These are phyloP conservation scores for Aphanomyces astaci DNA, from an alignment of 352 stramenopile species.

Conservation along the genomic window DNA sequence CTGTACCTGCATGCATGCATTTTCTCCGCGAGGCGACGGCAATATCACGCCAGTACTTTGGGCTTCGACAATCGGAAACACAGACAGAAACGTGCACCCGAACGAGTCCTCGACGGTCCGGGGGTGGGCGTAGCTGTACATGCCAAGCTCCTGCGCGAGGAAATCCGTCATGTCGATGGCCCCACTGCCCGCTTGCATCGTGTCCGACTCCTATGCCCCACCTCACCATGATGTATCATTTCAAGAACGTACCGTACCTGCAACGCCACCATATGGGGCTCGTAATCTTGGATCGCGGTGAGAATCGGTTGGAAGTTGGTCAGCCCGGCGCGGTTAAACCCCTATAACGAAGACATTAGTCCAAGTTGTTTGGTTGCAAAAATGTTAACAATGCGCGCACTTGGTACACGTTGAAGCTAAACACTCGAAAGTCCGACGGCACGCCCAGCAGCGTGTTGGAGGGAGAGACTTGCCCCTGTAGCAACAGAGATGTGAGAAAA, in stretches of 20 bases:
- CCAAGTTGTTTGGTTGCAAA: neutral
- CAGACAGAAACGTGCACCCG: slow-evolving; percentile 10
- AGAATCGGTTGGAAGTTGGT: slow-evolving; percentile 15
- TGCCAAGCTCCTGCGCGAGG: neutral
- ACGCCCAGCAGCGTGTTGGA: neutral
- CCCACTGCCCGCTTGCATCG: slow-evolving; percentile 17
- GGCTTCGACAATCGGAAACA: neutral
- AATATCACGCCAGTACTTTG: neutral
- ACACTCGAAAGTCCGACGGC: slow-evolving; percentile 8
- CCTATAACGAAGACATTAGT: slow-evolving; percentile 5
- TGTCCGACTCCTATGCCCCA: slow-evolving; percentile 12
- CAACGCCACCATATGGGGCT: slow-evolving; percentile 12
- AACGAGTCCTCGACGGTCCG: slow-evolving; percentile 15
- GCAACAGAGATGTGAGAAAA: too few relatives aligned
- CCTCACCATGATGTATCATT: neutral
- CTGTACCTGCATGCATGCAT: slow-evolving; percentile 21
- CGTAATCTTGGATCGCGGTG: neutral
- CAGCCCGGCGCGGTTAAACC: slow-evolving; percentile 14
- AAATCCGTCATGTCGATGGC: slow-evolving; percentile 14
- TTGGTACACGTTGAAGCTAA: slow-evolving; percentile 24
- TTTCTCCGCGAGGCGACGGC: slow-evolving; percentile 9
- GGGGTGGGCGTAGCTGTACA: slow-evolving; percentile 18
- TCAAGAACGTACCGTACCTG: neutral
- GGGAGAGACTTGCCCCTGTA: neutral
- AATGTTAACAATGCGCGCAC: neutral